Base-by-base conservation (phyloP, 352 stramenopile genomes). In the Saprolegnia diclina region DNA sequence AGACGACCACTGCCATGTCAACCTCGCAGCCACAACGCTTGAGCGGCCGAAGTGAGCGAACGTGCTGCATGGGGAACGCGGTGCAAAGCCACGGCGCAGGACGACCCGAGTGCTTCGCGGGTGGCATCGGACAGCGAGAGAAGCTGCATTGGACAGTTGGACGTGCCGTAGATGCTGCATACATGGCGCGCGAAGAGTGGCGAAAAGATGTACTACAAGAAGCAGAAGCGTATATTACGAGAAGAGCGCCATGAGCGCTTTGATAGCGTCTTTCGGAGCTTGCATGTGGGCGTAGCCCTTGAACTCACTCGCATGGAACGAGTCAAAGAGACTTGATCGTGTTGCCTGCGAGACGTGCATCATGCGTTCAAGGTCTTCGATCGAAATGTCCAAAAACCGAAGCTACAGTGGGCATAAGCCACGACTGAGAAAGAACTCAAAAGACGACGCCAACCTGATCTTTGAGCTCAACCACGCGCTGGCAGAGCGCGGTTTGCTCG, bases 281-380 rank as follows among this genome's bases (percentile, higher is more conserved):
- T 81, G 62, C 11, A 87, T 64, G 64, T 88, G 79, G 0, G 73
- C 72, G 67, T 93, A 93, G 55, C 81, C 83, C 72, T 89, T 88
- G 72, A 93, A 93, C 26, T 80, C 83, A 57, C 79, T 86, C 62
- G 79, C 78, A 66, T 90, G 82, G 74, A 89, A 91, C n/a, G 82
- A 74, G 14, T 76, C 70, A 65, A 93, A 93, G 1, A 93, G 70
- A 56, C 79, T 72, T 0, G 78, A 71, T 59, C 63, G 48, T 32
- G 54, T 44, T 21, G 63, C 63, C 11, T 69, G 45, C 3, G 63
- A 69, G 10, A 53, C 63, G n/a, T 59, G 11, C 19, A 69, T 38
- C 63, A 69, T 69, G 4, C 63, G 63, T 7, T 69, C 63, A 18
- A 69, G 29, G 19, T 69, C 63, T 16, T 61, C 29, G n/a, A 69